Conservation (phyloP, 176 grass and related monocot species). For the Carex parvula region DNA sequence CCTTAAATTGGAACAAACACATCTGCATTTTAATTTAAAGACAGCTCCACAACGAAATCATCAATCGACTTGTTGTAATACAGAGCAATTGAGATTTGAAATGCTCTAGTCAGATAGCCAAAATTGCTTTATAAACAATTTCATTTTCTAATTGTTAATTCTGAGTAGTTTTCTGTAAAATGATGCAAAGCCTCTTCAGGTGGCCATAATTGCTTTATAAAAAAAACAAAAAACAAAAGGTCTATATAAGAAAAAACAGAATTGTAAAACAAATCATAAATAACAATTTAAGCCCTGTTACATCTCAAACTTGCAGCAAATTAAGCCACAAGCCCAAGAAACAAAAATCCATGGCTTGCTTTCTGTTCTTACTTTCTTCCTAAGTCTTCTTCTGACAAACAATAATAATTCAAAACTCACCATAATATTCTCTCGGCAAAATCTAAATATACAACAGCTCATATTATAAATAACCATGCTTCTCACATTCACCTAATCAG, state of each 20-base stretch:
- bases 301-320: slow-evolving; percentile 15
- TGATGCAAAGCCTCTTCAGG: not conserved
- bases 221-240: not conserved
- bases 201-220: not conserved
- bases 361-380: slow-evolving; percentile 10
- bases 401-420: slow-evolving; percentile 20
- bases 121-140: too few species aligned
- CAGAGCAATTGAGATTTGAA: too few species aligned
- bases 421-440: slow-evolving; percentile 27
- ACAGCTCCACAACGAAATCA: too few species aligned
- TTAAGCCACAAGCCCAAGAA: slow-evolving; percentile 19
- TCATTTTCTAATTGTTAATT: too few species aligned
- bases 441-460: slow-evolving; percentile 33
- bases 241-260: not conserved
- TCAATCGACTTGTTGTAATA: too few species aligned
- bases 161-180: not conserved
- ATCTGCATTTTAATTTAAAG: too few species aligned
- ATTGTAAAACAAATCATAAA: slow-evolving; percentile 14
- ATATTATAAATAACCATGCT: slow-evolving; percentile 21
- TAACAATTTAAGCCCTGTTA: slow-evolving; percentile 17
- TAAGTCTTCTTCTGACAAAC: slow-evolving; percentile 4
- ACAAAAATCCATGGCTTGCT: slow-evolving; percentile 23
- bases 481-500: slow-evolving; percentile 6
- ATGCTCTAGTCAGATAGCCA: too few species aligned
- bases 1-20: too few species aligned